Conservation (phyloP, 2,329 filamentous ascomycete species). For the Botrytis hyacinthi region DNA sequence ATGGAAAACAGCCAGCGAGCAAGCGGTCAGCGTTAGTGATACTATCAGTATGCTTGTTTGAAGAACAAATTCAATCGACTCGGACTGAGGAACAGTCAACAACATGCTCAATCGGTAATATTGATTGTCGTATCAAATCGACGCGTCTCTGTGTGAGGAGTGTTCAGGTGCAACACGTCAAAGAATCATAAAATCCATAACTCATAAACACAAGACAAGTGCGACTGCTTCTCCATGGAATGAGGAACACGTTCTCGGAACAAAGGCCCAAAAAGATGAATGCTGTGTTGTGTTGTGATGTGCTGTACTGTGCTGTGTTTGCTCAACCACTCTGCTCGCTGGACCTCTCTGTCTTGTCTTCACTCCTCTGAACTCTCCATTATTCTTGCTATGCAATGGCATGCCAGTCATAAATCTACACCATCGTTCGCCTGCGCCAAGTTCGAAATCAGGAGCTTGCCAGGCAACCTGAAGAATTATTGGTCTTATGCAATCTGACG, state of each 20-base stretch:
- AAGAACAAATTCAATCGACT: background rate
- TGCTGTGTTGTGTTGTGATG: conserved; percentile 40
- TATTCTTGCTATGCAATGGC: conserved; percentile 15
- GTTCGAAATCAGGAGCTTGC: conserved; percentile 48
- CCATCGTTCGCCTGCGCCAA: conserved; percentile 39
- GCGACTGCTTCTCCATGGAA: background rate
- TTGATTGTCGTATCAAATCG: background rate
- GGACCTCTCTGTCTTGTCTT: conserved; percentile 38
- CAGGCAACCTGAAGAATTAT: conserved; percentile 49
- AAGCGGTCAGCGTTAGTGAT: conserved; percentile 54
- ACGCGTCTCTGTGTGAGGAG: background rate
- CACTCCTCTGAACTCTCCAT: conserved; percentile 16
- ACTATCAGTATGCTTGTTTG: conserved; percentile 17
- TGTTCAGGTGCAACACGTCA: background rate
- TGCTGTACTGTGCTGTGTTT: conserved; percentile 25
- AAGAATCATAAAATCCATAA: background rate
- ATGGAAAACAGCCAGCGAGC: conserved; percentile 53
- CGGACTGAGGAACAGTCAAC: background rate
- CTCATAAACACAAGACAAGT: background rate
- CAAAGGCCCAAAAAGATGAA: background rate
- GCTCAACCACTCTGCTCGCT: conserved; percentile 54
- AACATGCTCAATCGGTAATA: background rate
- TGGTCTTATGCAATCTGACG: conserved; percentile 50
- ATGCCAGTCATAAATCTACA: conserved; percentile 22
- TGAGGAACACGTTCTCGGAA: background rate